Percentiles rank a stretch among this genome's conserved stretches.
Evolutionary conservation across 805 yeast genomes (phyloP).

Genomic region (Teunomyces kruisii): DNA sequence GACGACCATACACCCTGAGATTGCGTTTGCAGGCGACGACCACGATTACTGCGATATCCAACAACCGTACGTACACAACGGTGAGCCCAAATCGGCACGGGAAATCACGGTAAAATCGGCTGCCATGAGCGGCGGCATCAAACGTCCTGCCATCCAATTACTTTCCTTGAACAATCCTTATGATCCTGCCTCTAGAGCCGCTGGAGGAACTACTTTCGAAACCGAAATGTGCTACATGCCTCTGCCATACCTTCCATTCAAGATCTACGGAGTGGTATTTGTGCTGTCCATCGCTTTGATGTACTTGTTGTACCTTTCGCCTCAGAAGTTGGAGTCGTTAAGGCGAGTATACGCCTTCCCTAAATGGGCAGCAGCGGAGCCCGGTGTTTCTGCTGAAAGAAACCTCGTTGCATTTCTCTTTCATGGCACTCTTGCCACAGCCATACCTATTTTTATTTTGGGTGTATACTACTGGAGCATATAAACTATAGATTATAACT

Average conservation of each 20-base stretch:
- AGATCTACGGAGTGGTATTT: slow-evolving; percentile 12
- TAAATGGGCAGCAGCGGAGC: not conserved
- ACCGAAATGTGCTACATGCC: slow-evolving; percentile 60
- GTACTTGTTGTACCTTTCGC: slow-evolving; percentile 10
- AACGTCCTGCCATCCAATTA: slow-evolving; percentile 82
- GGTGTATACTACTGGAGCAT: slow-evolving; percentile 8
- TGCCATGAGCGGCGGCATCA: slow-evolving; percentile 91
- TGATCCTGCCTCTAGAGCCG: slow-evolving; percentile 11
- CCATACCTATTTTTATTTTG: slow-evolving; percentile 4
- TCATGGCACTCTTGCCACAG: slow-evolving; percentile 1
- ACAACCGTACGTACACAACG: slow-evolving; percentile 41
- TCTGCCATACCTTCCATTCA: slow-evolving; percentile 41
- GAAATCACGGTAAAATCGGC: slow-evolving; percentile 88
- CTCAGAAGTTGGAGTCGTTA: not conserved
- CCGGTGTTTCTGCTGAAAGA: not conserved
- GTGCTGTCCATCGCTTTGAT: slow-evolving; percentile 12
- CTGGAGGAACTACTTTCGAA: slow-evolving; percentile 18
- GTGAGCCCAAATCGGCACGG: slow-evolving; percentile 16
- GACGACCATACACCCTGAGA: slow-evolving; percentile 57
- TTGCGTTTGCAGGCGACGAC: slow-evolving; percentile 90
- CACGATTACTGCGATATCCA: slow-evolving; percentile 88
- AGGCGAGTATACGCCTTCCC: not conserved
- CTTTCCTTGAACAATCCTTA: slow-evolving; percentile 60
- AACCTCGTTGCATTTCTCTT: slow-evolving; percentile 2
- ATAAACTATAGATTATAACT: slow-evolving; percentile 1